Evolutionary conservation across 1,284 basidiomycete species (phyloP).

Genomic region (Afroboletus lepidellus): DNA sequence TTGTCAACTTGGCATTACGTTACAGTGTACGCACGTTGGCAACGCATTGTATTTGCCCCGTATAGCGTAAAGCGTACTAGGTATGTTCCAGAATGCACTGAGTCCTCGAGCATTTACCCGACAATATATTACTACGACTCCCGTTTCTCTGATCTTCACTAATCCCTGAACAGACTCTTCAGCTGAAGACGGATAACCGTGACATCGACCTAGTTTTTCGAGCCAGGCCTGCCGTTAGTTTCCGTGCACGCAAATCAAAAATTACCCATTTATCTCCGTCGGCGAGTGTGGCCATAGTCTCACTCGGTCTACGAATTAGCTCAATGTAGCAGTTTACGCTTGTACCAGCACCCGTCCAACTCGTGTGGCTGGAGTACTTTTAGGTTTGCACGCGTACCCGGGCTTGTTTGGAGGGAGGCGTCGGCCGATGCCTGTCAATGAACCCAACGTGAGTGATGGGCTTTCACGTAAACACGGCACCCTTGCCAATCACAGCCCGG

Average conservation of each 20-base stretch:
- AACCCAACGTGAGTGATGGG: neutral
- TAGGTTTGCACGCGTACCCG: no score
- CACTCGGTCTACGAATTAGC: neutral
- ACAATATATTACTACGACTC: conserved; percentile 67
- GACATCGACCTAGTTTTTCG: conserved; percentile 35
- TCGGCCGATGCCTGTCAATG: neutral
- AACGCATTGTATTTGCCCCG: conserved; percentile 62
- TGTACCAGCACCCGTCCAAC: neutral
- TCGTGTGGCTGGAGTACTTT: no score
- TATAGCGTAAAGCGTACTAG: conserved; percentile 59
- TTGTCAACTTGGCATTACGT: conserved; percentile 62
- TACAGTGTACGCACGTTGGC: conserved; percentile 47
- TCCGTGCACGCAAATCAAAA: conserved; percentile 52
- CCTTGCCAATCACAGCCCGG: neutral
- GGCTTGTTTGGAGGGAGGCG: no score
- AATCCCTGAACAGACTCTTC: conserved; percentile 45
- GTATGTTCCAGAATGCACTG: conserved; percentile 58
- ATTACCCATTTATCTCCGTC: conserved; percentile 56
- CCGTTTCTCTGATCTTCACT: neutral
- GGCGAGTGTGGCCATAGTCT: neutral
- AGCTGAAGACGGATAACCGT: conserved; percentile 60
- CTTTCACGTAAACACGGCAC: neutral
- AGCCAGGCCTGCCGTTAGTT: conserved; percentile 38
- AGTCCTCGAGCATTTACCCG: conserved; percentile 61
- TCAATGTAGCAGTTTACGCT: neutral